These are phyloP conservation scores for Microbotryum lychnidis-dioicae DNA, from an alignment of 1,284 basidiomycete genomes.

Conservation along the genomic window DNA sequence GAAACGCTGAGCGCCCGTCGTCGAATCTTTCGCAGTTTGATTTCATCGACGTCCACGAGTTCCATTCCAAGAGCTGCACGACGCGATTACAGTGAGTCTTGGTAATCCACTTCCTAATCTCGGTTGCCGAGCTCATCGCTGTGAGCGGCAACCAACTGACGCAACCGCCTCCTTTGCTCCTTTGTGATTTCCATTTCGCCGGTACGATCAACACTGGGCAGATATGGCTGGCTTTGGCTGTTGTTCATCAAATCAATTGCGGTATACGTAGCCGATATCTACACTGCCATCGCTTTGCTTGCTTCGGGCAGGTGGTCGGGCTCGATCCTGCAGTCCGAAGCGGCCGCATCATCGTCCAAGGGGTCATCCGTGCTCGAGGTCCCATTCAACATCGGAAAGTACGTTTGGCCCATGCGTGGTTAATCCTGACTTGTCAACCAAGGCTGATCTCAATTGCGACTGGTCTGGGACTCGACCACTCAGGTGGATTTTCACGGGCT, in stretches of 20 bases:
- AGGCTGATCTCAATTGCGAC: not conserved
- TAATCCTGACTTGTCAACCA: not conserved
- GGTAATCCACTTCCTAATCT: constrained; percentile 34
- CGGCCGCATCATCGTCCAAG: constrained; percentile 52
- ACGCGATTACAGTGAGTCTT: constrained; percentile 67
- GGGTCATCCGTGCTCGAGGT: constrained; percentile 65
- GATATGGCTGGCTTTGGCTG: constrained; percentile 84
- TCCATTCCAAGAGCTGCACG: constrained; percentile 72
- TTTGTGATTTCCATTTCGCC: not conserved
- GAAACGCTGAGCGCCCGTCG: not conserved
- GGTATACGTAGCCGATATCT: constrained; percentile 95
- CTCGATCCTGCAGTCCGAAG: constrained; percentile 56
- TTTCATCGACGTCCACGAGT: constrained; percentile 89
- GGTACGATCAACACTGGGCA: constrained; percentile 37
- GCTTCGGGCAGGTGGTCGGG: constrained; percentile 85
- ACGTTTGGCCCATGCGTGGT: not conserved
- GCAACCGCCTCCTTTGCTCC: not conserved
- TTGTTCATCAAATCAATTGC: constrained; percentile 88
- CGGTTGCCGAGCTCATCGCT: not conserved
- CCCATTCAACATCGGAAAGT: constrained; percentile 51
- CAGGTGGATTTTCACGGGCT: constrained; percentile 87
- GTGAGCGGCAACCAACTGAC: too few relatives aligned
- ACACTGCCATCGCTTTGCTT: constrained; percentile 92
- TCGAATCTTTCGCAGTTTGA: constrained; percentile 61
- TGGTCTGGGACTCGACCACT: not conserved